phyloP scores from a whole-genome alignment of 208 protist genomes.

The Trypanosoma cruzi region DNA sequence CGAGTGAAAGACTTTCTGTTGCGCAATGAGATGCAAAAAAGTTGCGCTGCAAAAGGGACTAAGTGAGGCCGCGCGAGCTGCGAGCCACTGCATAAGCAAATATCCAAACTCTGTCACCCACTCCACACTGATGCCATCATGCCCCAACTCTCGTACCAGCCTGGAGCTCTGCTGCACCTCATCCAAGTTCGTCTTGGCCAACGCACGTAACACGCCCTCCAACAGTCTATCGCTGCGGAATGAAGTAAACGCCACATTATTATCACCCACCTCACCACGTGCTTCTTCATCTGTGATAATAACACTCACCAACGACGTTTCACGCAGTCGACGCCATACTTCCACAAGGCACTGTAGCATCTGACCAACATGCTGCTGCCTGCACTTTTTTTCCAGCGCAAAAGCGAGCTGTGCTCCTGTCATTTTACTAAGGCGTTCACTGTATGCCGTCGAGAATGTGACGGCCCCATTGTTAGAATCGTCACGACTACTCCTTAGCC shows the following conservation, averaged over 20 bases:
- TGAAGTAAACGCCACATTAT: not conserved
- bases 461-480: conserved; percentile 4
- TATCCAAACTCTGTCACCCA: conserved; percentile 32
- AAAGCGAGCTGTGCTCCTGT: conserved; percentile 28
- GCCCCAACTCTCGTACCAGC: not conserved
- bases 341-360: conserved; percentile 63
- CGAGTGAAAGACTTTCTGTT: conserved; percentile 46
- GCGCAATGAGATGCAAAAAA: conserved; percentile 62
- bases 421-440: conserved; percentile 25
- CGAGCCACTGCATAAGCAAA: conserved; percentile 46
- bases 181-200: conserved; percentile 36
- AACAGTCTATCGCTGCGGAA: conserved; percentile 39
- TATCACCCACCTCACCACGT: not conserved
- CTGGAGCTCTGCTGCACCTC: conserved; percentile 22
- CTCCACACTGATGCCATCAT: not conserved
- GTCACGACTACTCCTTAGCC: not conserved
- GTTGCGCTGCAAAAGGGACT: conserved; percentile 35
- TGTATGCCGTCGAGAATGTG: conserved; percentile 43
- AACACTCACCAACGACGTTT: conserved; percentile 3
- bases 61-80: conserved; percentile 29
- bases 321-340: conserved; percentile 32
- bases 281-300: conserved; percentile 24
- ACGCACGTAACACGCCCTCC: conserved; percentile 22
- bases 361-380: conserved; percentile 33
- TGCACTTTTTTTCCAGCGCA: conserved; percentile 34